Evolutionary conservation across 306 rosid genomes (phyloP).

Genomic region (Dicorynia guianensis): DNA sequence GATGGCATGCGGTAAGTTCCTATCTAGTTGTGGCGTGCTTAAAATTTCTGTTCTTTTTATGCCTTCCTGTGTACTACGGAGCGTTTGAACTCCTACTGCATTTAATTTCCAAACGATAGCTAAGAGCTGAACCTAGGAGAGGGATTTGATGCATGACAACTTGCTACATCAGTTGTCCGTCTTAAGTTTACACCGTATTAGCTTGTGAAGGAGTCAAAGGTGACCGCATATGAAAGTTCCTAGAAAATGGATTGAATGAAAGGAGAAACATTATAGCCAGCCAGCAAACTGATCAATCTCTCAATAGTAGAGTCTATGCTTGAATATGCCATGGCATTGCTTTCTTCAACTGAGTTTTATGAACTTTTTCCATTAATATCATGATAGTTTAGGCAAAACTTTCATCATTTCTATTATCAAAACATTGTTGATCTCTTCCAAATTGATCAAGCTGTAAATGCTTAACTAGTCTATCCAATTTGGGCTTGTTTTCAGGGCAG

Average conservation of each 20-base stretch:
- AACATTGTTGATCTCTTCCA: background rate
- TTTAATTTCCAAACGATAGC: background rate
- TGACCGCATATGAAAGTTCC: slow-evolving; percentile 9
- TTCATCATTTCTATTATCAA: background rate
- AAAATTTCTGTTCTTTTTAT: background rate
- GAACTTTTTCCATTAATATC: background rate
- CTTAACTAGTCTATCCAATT: slow-evolving; percentile 37
- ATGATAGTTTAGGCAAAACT: background rate
- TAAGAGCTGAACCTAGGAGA: background rate
- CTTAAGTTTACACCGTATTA: background rate
- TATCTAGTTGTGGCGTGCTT: slow-evolving; percentile 25
- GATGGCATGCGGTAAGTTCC: slow-evolving; percentile 97
- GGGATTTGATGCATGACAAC: background rate
- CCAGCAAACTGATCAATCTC: background rate
- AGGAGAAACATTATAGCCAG: background rate
- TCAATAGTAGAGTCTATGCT: background rate
- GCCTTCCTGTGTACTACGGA: background rate
- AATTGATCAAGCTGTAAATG: slow-evolving; percentile 16
- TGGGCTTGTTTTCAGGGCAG: slow-evolving; percentile 69
- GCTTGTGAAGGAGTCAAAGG: background rate
- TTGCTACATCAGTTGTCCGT: background rate
- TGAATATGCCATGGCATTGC: background rate
- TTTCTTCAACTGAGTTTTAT: slow-evolving; percentile 19
- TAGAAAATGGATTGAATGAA: slow-evolving; percentile 25
- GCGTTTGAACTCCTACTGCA: background rate